These are phyloP conservation scores for Encephalitozoon hellem DNA, from an alignment of 371 early-diverging fungal genomes.

Conservation along the genomic window DNA sequence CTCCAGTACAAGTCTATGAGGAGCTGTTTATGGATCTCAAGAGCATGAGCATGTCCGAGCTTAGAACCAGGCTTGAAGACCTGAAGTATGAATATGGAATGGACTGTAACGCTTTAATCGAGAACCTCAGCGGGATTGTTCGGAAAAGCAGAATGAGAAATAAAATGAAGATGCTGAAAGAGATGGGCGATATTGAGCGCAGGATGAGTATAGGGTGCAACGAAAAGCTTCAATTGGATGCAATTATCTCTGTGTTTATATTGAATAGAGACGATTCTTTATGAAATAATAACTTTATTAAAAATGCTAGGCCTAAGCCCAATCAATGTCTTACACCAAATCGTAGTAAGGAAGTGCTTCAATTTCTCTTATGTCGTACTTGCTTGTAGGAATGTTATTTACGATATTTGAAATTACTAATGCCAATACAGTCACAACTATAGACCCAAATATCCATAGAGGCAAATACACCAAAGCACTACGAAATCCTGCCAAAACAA, in stretches of 20 bases:
- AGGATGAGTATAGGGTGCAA: conserved; percentile 50
- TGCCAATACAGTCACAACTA: neutral
- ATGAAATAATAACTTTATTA: conserved; percentile 15
- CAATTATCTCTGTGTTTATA: conserved; percentile 46
- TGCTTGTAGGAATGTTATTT: neutral
- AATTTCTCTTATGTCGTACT: neutral
- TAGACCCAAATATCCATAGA: neutral
- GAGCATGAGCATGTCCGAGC: conserved; percentile 10
- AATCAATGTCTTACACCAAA: neutral
- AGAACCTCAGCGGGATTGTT: conserved; percentile 30
- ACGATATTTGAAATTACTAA: neutral
- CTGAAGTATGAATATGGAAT: neutral
- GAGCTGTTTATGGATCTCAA: conserved; percentile 31
- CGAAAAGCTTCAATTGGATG: conserved; percentile 57
- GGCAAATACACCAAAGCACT: neutral
- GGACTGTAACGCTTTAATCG: conserved; percentile 36
- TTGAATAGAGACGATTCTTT: conserved; percentile 8
- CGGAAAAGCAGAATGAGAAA: conserved; percentile 22
- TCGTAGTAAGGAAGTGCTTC: neutral
- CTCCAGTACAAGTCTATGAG: conserved; percentile 8
- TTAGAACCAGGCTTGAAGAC: neutral
- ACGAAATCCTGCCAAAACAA: neutral
- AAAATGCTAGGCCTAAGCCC: neutral
- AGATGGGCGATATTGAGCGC: conserved; percentile 54
- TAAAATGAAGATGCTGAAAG: conserved; percentile 45